phyloP scores from a whole-genome alignment of 164 flowering plant species.

The Berberis vulgaris region DNA sequence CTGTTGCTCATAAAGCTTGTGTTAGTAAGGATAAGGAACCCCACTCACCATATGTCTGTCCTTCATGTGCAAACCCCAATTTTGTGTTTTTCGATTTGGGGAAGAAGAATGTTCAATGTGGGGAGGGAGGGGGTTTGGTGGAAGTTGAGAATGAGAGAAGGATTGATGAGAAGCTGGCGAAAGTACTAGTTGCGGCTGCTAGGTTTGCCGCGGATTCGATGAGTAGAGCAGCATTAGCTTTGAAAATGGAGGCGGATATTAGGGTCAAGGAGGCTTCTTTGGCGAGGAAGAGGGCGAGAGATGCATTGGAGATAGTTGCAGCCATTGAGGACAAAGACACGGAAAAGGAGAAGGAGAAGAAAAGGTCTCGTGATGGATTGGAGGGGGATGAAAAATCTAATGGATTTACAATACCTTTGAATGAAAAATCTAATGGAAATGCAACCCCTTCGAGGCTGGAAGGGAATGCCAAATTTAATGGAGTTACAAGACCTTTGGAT shows the following conservation, averaged over 20 bases:
- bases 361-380: neutral
- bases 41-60: too few species aligned
- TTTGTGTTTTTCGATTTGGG: too few species aligned
- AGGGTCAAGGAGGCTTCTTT: slow-evolving; percentile 1
- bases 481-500: too few species aligned
- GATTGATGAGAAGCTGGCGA: neutral
- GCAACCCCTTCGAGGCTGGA: too few species aligned
- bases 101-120: too few species aligned
- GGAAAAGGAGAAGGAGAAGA: neutral
- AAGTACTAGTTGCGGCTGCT: neutral
- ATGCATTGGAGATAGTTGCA: neutral
- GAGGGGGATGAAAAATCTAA: neutral
- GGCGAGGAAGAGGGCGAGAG: neutral
- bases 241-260: neutral
- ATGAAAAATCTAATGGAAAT: too few species aligned
- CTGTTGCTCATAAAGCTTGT: too few species aligned
- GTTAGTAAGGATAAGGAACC: too few species aligned
- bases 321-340: neutral
- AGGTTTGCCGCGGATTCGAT: neutral
- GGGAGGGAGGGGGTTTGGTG: too few species aligned
- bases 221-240: neutral
- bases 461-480: too few species aligned
- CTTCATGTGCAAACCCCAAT: too few species aligned
- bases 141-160: neutral
- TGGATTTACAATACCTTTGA: too few species aligned